Evolutionary conservation across 1,284 basidiomycete genomes (phyloP), one percentile per base, ranked within the genome.

Genomic region (Microbotryum lychnidis-dioicae): DNA sequence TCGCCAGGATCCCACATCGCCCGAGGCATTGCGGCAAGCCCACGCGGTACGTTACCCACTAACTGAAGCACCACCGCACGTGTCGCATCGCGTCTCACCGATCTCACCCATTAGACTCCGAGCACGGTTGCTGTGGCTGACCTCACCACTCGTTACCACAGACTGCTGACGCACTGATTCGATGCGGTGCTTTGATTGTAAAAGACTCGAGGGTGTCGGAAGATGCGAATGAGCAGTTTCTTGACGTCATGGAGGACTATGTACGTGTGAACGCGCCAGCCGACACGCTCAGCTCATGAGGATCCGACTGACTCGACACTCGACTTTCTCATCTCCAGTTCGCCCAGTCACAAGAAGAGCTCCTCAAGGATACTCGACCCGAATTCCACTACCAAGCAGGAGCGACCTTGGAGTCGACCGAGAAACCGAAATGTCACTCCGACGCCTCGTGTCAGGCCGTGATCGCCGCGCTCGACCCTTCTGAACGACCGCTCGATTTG

Each of bases 161-260:
- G 84, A 87, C 86, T 45, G 87, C 89, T 18, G 80, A 88, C 69
- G 87, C 88, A 4, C 78, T 94, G 29, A 86, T 90, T 63, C 79
- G 61, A 57, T 88, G 84, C 62, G 91, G 91, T 3, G 91, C 91
- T 2, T 80, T 93, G 42, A 79, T 93, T 31, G 79, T 92, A 21
- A 83, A 82, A 56, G 91, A 93, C 74, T 86, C 85, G 21, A 81
- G 89, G 9, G 89, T 91, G n/a, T 82, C 83, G 1, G 86, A 89
- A 70, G 79, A 83, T 25, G 87, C 89, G 71, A 93, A 93, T 72
- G 75, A 80, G 51, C 89, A 75, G 16, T 92, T 92, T 74, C 80
- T 93, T 45, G 87, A 70, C 50, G 78, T 91, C 47, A 80, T 91
- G 55, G 80, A 82, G 73, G 88, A 92, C 73, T 96, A 96, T 75